phyloP scores from a whole-genome alignment of 1,139 yeast genomes.

The Candida sojae region DNA sequence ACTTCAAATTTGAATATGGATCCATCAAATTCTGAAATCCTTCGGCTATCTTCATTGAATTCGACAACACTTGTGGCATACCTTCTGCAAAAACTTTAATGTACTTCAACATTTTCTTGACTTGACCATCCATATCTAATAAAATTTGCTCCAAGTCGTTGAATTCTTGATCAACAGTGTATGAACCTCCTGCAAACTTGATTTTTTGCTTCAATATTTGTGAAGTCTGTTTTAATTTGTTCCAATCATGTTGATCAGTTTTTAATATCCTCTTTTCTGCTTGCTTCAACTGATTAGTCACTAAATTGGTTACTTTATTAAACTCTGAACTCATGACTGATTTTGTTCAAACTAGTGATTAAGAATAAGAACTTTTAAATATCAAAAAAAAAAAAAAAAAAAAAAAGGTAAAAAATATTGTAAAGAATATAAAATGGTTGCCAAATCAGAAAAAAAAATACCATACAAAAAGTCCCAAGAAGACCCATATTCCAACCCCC shows the following conservation, averaged over 20 bases:
- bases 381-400: not conserved
- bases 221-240: conserved; percentile 28
- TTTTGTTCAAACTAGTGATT: not conserved
- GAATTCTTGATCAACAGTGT: conserved; percentile 42
- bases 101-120: conserved; percentile 3
- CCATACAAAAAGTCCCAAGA: too few relatives aligned
- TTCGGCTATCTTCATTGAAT: conserved; percentile 20
- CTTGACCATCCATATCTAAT: conserved; percentile 4
- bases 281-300: conserved; percentile 18
- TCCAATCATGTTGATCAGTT: conserved; percentile 27
- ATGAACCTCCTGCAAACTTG: conserved; percentile 24
- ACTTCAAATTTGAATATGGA: conserved; percentile 24
- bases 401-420: not conserved
- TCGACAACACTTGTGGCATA: conserved; percentile 15
- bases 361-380: not conserved
- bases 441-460: not conserved
- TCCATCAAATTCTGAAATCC: conserved; percentile 25
- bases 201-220: conserved; percentile 33
- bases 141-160: conserved; percentile 24
- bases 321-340: conserved; percentile 10
- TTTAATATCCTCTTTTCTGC: conserved; percentile 17
- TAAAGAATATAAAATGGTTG: not conserved
- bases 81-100: conserved; percentile 14
- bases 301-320: conserved; percentile 14
- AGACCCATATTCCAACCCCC: too few relatives aligned